These are phyloP conservation scores for Trichopus zeylanicus DNA, from an alignment of 116 monocot genomes.

Conservation along the genomic window DNA sequence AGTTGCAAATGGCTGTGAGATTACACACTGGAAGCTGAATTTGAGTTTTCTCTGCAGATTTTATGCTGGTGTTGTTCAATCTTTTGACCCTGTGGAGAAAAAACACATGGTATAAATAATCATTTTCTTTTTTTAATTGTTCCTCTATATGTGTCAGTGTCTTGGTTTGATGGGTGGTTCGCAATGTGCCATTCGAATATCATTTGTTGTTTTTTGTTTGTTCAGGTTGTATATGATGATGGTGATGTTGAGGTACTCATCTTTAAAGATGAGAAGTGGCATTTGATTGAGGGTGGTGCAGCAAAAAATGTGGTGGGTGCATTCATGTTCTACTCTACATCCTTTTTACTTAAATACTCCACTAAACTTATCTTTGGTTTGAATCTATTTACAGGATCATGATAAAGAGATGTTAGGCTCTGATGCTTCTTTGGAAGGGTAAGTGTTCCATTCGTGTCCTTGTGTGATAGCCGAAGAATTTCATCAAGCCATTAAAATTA, in stretches of 20 bases:
- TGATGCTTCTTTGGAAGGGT: not conserved
- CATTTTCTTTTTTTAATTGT: not conserved
- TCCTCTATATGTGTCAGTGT: not conserved
- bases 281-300: constrained; percentile 25
- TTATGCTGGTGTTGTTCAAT: constrained; percentile 54
- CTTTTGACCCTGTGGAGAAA: constrained; percentile 34
- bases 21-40: not conserved
- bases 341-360: not conserved
- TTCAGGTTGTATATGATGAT: constrained; percentile 68
- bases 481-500: too few relatives aligned
- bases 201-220: not conserved
- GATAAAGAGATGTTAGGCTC: not conserved
- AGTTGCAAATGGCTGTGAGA: not conserved
- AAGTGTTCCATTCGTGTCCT: not conserved
- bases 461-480: not conserved
- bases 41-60: constrained; percentile 33
- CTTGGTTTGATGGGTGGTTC: not conserved
- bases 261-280: constrained; percentile 56
- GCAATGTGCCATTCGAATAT: not conserved
- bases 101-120: constrained; percentile 51
- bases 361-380: not conserved
- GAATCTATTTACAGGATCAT: not conserved
- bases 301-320: not conserved
- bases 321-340: not conserved
- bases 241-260: constrained; percentile 65